These are phyloP conservation scores for Talaromyces amestolkiae DNA, from an alignment of 2,329 filamentous ascomycete genomes.

Conservation along the genomic window DNA sequence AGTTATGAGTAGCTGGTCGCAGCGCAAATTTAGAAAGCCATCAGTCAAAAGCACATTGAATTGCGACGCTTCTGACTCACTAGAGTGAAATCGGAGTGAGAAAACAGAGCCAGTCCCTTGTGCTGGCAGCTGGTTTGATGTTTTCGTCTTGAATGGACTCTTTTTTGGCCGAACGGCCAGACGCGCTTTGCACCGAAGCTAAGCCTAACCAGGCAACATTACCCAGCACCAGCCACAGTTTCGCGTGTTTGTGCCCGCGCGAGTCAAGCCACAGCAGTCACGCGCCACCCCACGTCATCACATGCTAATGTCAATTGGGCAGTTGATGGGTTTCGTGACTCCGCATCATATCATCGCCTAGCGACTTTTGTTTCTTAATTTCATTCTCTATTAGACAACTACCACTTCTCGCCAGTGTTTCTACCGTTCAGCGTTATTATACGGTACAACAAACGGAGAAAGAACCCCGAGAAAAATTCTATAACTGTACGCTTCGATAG, in stretches of 20 bases:
- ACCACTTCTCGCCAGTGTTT: not conserved
- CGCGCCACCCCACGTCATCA: constrained; percentile 20
- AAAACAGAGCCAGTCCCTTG: not conserved
- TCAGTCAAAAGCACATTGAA: not conserved
- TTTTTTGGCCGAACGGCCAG: not conserved
- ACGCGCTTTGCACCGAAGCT: constrained; percentile 6
- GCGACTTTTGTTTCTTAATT: constrained; percentile 5
- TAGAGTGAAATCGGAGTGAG: too few species aligned
- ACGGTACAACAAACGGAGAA: not conserved
- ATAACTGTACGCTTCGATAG: not conserved
- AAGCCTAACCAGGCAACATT: constrained; percentile 14
- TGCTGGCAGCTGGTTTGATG: not conserved
- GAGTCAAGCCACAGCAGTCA: constrained; percentile 29
- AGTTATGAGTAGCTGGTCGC: not conserved
- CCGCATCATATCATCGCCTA: constrained; percentile 16
- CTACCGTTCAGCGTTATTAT: not conserved
- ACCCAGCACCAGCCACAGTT: constrained; percentile 23
- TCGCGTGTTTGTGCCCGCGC: constrained; percentile 19
- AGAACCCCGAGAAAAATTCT: not conserved
- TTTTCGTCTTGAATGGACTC: not conserved
- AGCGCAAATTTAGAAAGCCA: not conserved
- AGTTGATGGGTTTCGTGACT: constrained; percentile 13
- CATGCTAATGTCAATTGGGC: constrained; percentile 16
- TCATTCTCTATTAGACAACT: not conserved
- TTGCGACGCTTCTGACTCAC: not conserved